Base-by-base conservation (phyloP, 345 rosid genomes). In the Citrus mangshanensis region DNA sequence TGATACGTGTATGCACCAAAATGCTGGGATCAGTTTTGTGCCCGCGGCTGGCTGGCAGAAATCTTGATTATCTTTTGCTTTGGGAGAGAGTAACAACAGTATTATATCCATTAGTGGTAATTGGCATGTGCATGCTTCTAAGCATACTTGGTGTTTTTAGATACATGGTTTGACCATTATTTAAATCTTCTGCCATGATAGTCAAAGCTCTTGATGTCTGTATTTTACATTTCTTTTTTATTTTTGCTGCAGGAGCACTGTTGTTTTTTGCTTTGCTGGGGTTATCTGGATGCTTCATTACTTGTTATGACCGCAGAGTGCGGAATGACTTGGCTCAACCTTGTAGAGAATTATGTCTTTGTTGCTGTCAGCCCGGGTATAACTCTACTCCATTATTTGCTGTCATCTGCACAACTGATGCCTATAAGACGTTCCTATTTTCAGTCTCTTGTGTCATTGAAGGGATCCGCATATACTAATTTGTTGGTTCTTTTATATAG, bases 301-400 rank as follows among this genome's bases (percentile, higher is more conserved):
- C 99, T 72, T 94, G 98, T 87, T 97, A 97, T 74, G 99, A 97
- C 81, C 91, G 98, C 58, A 93, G 99, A 86, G 99, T 97, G 73
- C 94, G 98, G 63, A 94, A 79, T 88, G 98, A 93, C 86, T 87
- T 94, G 88, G 98, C 98, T 75, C 99, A 92, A 82, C 99, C 98
- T 65, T 97, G 98, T 85, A 90, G 98, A 82, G 98, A 97, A 86
- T 86, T 97, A 82, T 97, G 99, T 79, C 94, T 94, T 40, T 94
- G 99, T 81, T 94, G 98, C 91, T 94, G 98, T 86, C 99, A 93
- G 72, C 98, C 98, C 9, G 98, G 98, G 98, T 97, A 95, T 69
- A 37, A 67, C 69, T 74, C 66, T 79, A 22, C 16, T 76, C 2
- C 35, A 35, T 35, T 38, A 1, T 65, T 34, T 60, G 64, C 42